Base-by-base conservation (phyloP, 225 moss, liverwort and hornwort genomes). In the Thuidium tamariscinum region DNA sequence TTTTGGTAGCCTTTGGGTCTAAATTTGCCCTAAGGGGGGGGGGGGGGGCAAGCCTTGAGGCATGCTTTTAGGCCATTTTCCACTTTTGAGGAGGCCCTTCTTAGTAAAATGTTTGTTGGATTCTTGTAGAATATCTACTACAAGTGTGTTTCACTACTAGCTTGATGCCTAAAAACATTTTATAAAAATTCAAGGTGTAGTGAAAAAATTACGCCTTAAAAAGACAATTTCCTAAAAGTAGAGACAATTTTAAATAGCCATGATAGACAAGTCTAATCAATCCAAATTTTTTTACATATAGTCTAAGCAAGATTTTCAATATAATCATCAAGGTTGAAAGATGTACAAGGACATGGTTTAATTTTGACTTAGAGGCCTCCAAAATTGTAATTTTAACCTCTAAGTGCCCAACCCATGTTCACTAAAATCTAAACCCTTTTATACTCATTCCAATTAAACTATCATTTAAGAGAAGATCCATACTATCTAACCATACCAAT, bases 221-320 rank as follows among this genome's bases (percentile, higher is more conserved):
- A 44, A 0, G 10, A 29, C 14, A 10, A 13, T 14, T 16, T 42
- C 41, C 27, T 27, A 16, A 0, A 16, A 71, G 2, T 44, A 44
- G 3, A 1, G 2, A 5, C 0, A 29, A 1, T 44, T 70, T 71
- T 0, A 0, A 1, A 5, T 0, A 68, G 0, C 8, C 2, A 39
- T 68, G 18, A 39, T 23, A 23, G 9, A 27, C 16, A 16, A 5
- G 27, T 42, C 5, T 2, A 27, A 42, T 23, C 9, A 2, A 2
- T 26, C 1, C 41, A 0, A 70, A 68, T 0, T 15, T 1, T 70
- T 25, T 70, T 15, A 69, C 0, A 5, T 5, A 27, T 27, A 16
- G 0, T 16, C 16, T 70, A 5, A 27, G 11, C 21, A 66, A 36
- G 6, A 0, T 11, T 36, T 21, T 66, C 2, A 20, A 66, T 1